Evolutionary conservation across 306 rosid species (phyloP), one percentile per base, ranked within the genome.

Genomic region (Betula pendula): DNA sequence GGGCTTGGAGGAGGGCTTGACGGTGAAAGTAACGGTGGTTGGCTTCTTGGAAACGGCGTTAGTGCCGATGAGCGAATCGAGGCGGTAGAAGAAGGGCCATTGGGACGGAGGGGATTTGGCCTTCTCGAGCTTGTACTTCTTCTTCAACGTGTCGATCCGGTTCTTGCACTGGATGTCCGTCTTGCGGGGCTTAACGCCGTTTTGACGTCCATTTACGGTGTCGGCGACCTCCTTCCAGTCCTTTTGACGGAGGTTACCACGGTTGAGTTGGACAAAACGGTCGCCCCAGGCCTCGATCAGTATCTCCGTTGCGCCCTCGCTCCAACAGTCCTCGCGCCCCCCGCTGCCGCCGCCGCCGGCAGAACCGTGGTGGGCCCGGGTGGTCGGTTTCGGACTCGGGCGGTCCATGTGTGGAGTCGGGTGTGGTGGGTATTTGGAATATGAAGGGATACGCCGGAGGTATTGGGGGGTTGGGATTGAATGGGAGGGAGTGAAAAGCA

Each of bases 221-320:
- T 48, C 85, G 29, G 90, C 82, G 16, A 87, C 84, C 40, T 84
- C 88, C 73, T 80, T 75, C 90, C 90, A 87, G 78, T 87, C 88
- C 58, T 83, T 77, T 72, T 77, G 91, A 51, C 88, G 87, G 84
- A 87, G 91, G 53, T 82, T 80, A 11, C 91, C 85, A 22, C 87
- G 85, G 80, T 82, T 82, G 40, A 84, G 76, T 19, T 59, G 85
- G 71, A 85, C 56, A 48, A 75, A 87, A 25, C 88, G 84, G 66
- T 87, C 84, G 1, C 84, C 91, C 87, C 91, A 87, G 2, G 88
- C 84, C 20, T 79, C 79, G 75, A 82, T 85, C 24, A 87, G 80
- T 0, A 72, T 52, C 70, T 62, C 73, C 11, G 90, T 87, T 9
- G 88, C 88, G 14, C 74, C 83, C 17, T 84, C 88, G 63, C 83